These are phyloP conservation scores for Vigna trinervia DNA, from an alignment of 306 rosid species.

Conservation along the genomic window DNA sequence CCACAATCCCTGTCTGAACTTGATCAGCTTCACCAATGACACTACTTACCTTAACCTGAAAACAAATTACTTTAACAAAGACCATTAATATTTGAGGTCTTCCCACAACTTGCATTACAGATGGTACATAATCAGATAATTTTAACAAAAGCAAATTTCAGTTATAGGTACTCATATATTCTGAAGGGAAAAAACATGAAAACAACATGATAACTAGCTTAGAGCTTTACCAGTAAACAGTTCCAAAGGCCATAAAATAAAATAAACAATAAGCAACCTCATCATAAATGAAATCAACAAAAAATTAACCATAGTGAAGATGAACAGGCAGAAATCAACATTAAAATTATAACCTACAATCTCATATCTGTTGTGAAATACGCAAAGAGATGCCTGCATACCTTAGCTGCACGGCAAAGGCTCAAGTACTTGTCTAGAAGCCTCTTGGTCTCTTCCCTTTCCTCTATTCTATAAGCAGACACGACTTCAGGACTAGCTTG, in stretches of 20 bases:
- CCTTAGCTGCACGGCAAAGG: constrained; percentile 66
- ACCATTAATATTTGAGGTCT: constrained; percentile 4
- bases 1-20: constrained; percentile 77
- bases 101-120: constrained; percentile 1
- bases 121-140: neutral
- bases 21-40: constrained; percentile 61
- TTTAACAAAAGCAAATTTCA: neutral
- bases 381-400: constrained; percentile 21
- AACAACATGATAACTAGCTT: constrained; percentile 10
- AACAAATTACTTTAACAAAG: constrained; percentile 34
- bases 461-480: constrained; percentile 65
- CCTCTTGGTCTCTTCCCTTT: constrained; percentile 58
- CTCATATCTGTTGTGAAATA: neutral
- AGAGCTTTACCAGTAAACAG: neutral
- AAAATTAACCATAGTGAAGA: constrained; percentile 1
- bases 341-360: neutral
- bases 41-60: constrained; percentile 66
- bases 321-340: constrained; percentile 26
- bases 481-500: constrained; percentile 67
- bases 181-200: neutral
- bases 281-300: constrained; percentile 15
- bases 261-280: neutral
- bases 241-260: neutral
- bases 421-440: constrained; percentile 60
- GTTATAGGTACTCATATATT: neutral